Evolutionary conservation across 139 green algal genomes (phyloP).

Genomic region (Tetraselmis striata): DNA sequence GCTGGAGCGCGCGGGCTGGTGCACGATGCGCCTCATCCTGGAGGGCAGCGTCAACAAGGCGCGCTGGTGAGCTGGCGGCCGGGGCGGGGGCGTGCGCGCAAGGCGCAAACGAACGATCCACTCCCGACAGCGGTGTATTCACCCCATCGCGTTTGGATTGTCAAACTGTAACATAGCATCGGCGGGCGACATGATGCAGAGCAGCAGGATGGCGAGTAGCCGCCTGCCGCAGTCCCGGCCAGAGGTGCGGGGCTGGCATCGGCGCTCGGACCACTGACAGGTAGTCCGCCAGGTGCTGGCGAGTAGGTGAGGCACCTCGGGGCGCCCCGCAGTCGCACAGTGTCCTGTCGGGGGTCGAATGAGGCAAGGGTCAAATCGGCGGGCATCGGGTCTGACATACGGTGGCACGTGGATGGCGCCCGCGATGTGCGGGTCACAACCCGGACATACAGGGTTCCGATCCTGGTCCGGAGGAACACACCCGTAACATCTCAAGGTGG

Average conservation of each 20-base stretch:
- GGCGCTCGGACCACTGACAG: too few relatives aligned
- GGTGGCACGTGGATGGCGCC: not conserved
- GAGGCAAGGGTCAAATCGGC: too few relatives aligned
- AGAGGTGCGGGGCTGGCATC: too few relatives aligned
- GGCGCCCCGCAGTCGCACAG: too few relatives aligned
- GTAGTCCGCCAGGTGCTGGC: too few relatives aligned
- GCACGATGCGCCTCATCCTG: not conserved
- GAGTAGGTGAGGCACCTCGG: too few relatives aligned
- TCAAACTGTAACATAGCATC: not conserved
- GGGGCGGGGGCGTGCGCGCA: too few relatives aligned
- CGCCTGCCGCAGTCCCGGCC: not conserved
- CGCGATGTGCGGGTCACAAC: not conserved
- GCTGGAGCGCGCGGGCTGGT: not conserved
- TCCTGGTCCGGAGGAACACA: too few relatives aligned
- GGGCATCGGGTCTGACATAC: not conserved
- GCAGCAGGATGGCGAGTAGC: not conserved
- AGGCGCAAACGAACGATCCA: too few relatives aligned
- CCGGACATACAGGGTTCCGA: not conserved
- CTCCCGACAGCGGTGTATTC: too few relatives aligned
- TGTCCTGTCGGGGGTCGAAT: too few relatives aligned
- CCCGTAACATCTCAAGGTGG: too few relatives aligned
- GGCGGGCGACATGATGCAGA: not conserved
- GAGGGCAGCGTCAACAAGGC: not conserved
- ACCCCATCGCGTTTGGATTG: not conserved
- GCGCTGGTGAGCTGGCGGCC: not conserved